Conservation (phyloP, 192 early-diverging fungal species). For the Backusella morwellensis region DNA sequence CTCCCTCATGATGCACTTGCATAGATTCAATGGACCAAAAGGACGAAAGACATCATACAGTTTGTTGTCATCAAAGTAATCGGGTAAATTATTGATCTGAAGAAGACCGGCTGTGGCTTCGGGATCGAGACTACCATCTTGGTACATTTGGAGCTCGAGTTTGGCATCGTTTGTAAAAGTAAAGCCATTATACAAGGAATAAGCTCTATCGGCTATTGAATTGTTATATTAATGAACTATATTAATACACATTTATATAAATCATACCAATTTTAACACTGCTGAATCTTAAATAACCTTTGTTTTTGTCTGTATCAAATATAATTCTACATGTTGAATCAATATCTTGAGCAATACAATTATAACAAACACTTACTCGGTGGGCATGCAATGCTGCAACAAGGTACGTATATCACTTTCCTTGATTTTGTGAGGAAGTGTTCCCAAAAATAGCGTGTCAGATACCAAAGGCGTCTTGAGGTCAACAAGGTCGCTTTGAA, state of each 20-base stretch:
- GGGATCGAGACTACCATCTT: conserved; percentile 13
- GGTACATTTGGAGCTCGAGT: conserved; percentile 26
- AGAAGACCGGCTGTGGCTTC: conserved; percentile 26
- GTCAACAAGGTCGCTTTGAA: background rate
- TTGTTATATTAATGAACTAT: background rate
- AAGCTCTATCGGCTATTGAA: conserved; percentile 34
- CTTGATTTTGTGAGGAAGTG: conserved; percentile 10
- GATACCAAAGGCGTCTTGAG: conserved; percentile 11
- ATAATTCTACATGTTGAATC: background rate
- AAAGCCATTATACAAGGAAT: conserved; percentile 36
- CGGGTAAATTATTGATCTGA: conserved; percentile 31
- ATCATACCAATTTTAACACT: conserved; percentile 16
- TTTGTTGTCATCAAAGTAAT: conserved; percentile 22
- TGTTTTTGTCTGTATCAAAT: conserved; percentile 8
- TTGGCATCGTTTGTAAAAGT: conserved; percentile 22
- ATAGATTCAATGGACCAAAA: conserved; percentile 40
- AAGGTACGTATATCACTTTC: conserved; percentile 23
- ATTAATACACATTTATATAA: too few species aligned
- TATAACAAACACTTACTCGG: conserved; percentile 16
- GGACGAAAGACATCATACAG: conserved; percentile 40
- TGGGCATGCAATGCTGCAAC: conserved; percentile 22
- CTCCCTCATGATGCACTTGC: conserved; percentile 26
- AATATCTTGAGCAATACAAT: background rate
- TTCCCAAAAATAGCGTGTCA: conserved; percentile 22
- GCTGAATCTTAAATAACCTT: conserved; percentile 19